Evolutionary conservation across 768 basidiomycete genomes (phyloP), one percentile per base, ranked within the genome.

Genomic region (Calocybe indica): DNA sequence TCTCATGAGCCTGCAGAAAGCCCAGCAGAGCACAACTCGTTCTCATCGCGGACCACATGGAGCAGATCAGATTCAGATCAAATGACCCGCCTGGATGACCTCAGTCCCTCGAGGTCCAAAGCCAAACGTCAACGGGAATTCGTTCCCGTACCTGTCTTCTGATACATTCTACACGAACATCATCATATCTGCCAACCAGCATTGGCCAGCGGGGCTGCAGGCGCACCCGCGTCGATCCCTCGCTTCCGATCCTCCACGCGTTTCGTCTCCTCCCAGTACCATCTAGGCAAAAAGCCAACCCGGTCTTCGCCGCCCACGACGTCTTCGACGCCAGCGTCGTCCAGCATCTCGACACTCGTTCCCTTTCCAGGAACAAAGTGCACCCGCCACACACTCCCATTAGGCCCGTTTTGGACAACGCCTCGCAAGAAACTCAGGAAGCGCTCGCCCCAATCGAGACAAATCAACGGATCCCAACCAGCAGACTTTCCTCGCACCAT

Each of bases 381-480:
- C 29, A 83, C 78, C 37, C 90, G 79, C 87, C 88, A 92, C 43
- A 92, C 83, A 49, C 55, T 50, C 44, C 52, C 54, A 38, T 60
- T 62, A 41, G 51, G 58, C 39, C 49, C 56, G 22, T 58, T 53
- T 56, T 54, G 59, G 22, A 67, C 55, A 3, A 62, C 58, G 36
- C 64, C 54, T 56, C 68, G 65, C 50, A 94, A 57, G 58, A 79
- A 83, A 5, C 63, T 56, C 41, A 94, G 57, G 52, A 90, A 79
- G 11, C 56, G 59, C 36, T 80, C 64, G n/a, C 82, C 89, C 80
- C 88, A 93, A 37, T 77, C 73, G 7, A 94, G 69, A 60, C 86
- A 90, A 46, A 82, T 58, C 9, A 73, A 64, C 2, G 92, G 85
- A 55, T 92, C 80, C 92, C 92, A 94, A 29, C 77, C 80, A 33